Evolutionary conservation across 768 basidiomycete species (phyloP), one percentile per base, ranked within the genome.

Genomic region (Coprinopsis strossmayeri): DNA sequence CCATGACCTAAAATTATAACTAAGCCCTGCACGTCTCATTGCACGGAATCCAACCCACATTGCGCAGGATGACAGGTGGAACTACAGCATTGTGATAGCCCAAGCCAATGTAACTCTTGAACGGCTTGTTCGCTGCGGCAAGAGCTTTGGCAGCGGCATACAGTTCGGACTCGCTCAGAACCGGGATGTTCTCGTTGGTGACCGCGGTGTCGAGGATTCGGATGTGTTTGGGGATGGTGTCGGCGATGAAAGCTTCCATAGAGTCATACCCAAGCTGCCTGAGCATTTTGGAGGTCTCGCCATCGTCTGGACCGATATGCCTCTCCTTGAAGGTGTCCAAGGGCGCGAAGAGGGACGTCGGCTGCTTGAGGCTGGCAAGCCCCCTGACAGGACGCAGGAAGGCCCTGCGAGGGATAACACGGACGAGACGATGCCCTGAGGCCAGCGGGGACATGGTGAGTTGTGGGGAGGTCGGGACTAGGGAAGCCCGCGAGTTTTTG

Each of bases 61-160:
- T 96, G 53, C 94, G 85, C 57, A 95, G 73, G 65, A 96, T 91
- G 43, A 96, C 91, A 5, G 90, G 87, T n/a, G 94, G 94, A 3
- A 95, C 89, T 39, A 95, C 90, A 2, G 93, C 91, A 55, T 84
- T 84, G 61, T 94, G 90, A 67, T 96, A 99, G 7, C 96, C 95
- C 91, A 97, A 92, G 28, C 96, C 96, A 61, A 98, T 99, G 65
- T 92, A 98, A 60, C 84, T 94, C 73, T 85, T 89, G 65, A 86
- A 87, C 3, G 78, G 70, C 66, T 84, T 79, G 67, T 99, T 98
- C 62, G 78, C 73, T 13, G 61, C 68, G n/a, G 82, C 93, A 9
- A 98, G 69, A 56, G 77, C 76, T 61, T 82, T 84, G 0, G 89
- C 92, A 46, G 88, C 72, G 17, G 71, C 67, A 47, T 84, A 71